phyloP scores from a whole-genome alignment of 805 yeast species.

The Yarrowia osloensis region DNA sequence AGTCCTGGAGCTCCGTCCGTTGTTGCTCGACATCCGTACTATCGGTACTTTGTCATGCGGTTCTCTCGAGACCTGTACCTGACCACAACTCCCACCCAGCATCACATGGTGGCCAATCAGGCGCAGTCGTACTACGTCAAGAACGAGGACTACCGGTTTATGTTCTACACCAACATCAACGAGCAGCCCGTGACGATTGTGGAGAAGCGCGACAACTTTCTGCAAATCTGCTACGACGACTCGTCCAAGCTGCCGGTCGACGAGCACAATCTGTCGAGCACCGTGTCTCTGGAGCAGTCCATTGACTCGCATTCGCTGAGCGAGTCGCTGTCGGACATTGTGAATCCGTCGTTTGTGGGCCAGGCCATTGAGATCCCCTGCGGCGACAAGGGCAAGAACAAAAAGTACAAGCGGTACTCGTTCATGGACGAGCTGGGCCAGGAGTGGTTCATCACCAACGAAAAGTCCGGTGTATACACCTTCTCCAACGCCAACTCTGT shows the following conservation, averaged over 20 bases:
- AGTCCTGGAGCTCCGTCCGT: background rate
- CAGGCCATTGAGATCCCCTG: constrained; percentile 29
- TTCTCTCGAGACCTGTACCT: constrained; percentile 20
- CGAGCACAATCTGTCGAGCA: background rate
- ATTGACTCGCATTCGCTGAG: constrained; percentile 19
- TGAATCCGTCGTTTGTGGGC: constrained; percentile 18
- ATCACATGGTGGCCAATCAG: constrained; percentile 24
- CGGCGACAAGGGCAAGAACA: constrained; percentile 22
- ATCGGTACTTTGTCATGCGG: constrained; percentile 27
- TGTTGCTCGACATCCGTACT: constrained; percentile 2
- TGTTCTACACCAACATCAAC: constrained; percentile 29
- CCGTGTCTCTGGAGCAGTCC: constrained; percentile 16
- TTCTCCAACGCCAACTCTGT: constrained; percentile 22
- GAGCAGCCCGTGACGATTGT: constrained; percentile 22
- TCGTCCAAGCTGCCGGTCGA: background rate
- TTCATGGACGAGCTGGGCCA: constrained; percentile 27
- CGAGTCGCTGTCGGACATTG: constrained; percentile 24
- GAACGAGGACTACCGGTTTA: constrained; percentile 16
- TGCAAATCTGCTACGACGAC: constrained; percentile 22
- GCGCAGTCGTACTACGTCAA: constrained; percentile 25
- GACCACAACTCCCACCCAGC: constrained; percentile 27
- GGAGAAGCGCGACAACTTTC: constrained; percentile 20
- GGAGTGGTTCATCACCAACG: constrained; percentile 24
- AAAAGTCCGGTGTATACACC: constrained; percentile 12
- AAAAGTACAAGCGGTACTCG: constrained; percentile 14